Evolutionary conservation across 257 asterid species (phyloP).

Genomic region (Fraxinus americana): DNA sequence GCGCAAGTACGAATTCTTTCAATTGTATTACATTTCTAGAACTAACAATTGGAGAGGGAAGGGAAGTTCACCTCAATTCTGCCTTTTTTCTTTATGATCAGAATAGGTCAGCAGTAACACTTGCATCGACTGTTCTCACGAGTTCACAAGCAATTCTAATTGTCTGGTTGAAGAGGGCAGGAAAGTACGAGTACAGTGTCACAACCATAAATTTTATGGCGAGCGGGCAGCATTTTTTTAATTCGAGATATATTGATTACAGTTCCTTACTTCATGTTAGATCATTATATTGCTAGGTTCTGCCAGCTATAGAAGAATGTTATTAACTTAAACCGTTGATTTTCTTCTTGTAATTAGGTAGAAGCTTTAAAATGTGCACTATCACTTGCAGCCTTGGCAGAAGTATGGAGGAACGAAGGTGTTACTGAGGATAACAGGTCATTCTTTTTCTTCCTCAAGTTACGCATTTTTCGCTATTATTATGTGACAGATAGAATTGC

Average conservation of each 20-base stretch:
- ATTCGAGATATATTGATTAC: background rate
- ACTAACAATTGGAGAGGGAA: conserved; percentile 19
- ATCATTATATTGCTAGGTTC: background rate
- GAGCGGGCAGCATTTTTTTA: conserved; percentile 36
- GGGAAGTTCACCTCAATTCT: conserved; percentile 10
- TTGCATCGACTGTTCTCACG: conserved; percentile 85
- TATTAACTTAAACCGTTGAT: conserved; percentile 22
- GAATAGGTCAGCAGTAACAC: conserved; percentile 75
- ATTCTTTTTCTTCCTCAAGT: conserved; percentile 4
- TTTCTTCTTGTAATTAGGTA: conserved; percentile 53
- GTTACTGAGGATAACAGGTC: conserved; percentile 95
- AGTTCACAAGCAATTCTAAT: conserved; percentile 99
- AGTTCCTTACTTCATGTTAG: conserved; percentile 10
- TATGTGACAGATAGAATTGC: conserved; percentile 2
- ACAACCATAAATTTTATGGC: conserved; percentile 98
- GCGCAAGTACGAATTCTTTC: conserved; percentile 59
- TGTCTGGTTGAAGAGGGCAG: conserved; percentile 99
- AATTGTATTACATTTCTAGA: conserved; percentile 8
- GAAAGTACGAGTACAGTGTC: conserved; percentile 95
- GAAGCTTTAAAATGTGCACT: conserved; percentile 91
- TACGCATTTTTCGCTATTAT: conserved; percentile 21
- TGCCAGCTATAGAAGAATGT: conserved; percentile 23
- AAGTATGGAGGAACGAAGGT: conserved; percentile 88
- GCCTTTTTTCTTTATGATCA: conserved; percentile 8
- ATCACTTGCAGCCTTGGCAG: conserved; percentile 82